Evolutionary conservation across 2,329 filamentous ascomycete species (phyloP), one percentile per base, ranked within the genome.

Genomic region (Orbilia brochopaga): DNA sequence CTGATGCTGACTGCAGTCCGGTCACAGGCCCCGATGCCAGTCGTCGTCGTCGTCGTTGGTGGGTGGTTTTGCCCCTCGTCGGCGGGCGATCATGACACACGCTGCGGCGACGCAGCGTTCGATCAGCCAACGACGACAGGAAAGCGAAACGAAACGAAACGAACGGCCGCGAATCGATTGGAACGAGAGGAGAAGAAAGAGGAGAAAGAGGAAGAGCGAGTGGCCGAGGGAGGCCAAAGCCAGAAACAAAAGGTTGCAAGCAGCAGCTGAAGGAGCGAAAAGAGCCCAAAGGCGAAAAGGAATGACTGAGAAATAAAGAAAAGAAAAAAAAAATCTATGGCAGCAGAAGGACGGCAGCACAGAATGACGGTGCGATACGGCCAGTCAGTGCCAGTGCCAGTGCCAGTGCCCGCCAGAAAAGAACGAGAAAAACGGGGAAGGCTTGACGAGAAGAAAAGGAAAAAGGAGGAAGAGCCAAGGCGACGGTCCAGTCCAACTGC

Each of bases 31-130:
- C 46, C 50, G 24, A 35, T 40, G 23, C 35, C 42, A 8, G 55
- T 13, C 30, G 55, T 27, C 44, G 56, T 15, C 32, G 27, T 32
- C 27, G 27, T 32, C 50, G 56, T 30, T 24, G 44, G n/a, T 40
- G 46, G 48, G 24, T 56, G 57, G 17, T 7, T 62, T 63, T 63
- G 60, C 60, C 60, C 60, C 60, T 60, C 44, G 27, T 8, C 46
- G 46, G n/a, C 46, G 21, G 46, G n/a, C 19, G 46, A 51, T 51
- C 46, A 19, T 11, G 19, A 21, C 21, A 13, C 15, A 51, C 17
- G 17, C 23, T 21, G 46, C 46, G 13, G 46, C 46, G 17, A n/a
- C 17, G 23, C 27, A 51, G 11, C 23, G 21, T 11, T 27, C 17
- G 23, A 51, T 27, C 17, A 15, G n/a, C 52, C 17, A 59, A 59